phyloP scores from a whole-genome alignment of 1,284 basidiomycete species.

The Ceraceosorus guamensis region DNA sequence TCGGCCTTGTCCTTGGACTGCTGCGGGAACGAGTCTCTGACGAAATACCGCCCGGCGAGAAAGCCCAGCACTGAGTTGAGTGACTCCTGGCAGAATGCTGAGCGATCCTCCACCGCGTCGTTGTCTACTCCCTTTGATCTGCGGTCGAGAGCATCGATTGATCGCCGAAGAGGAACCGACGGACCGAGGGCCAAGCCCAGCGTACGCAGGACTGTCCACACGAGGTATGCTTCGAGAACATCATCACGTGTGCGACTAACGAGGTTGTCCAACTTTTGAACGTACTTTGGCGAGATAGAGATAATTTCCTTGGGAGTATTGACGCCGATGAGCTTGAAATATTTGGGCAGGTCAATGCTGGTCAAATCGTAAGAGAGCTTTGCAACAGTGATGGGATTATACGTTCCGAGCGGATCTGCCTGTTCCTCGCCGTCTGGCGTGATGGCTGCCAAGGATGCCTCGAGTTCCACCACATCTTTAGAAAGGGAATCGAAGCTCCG shows the following conservation, averaged over 20 bases:
- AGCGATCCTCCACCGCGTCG: constrained; percentile 73
- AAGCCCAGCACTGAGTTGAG: constrained; percentile 53
- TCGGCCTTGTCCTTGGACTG: constrained; percentile 70
- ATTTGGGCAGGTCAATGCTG: constrained; percentile 71
- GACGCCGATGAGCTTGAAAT: constrained; percentile 75
- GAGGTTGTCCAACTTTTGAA: constrained; percentile 63
- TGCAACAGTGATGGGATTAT: constrained; percentile 76
- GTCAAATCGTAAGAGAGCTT: constrained; percentile 56
- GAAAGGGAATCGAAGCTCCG: constrained; percentile 47
- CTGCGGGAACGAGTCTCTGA: constrained; percentile 74
- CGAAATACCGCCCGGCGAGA: constrained; percentile 61
- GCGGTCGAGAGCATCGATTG: constrained; percentile 60
- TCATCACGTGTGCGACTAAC: constrained; percentile 64
- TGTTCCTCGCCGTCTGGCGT: constrained; percentile 58
- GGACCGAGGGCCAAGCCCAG: constrained; percentile 32
- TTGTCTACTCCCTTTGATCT: constrained; percentile 72
- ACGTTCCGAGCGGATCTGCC: constrained; percentile 70
- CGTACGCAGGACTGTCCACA: constrained; percentile 43
- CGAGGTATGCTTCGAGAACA: constrained; percentile 78
- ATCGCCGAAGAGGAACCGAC: constrained; percentile 46
- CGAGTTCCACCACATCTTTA: constrained; percentile 64
- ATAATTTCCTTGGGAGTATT: constrained; percentile 62
- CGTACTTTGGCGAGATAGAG: constrained; percentile 74
- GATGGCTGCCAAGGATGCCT: constrained; percentile 69
- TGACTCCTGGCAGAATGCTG: constrained; percentile 56